phyloP scores from a whole-genome alignment of 495 filamentous ascomycete species.

The Lophiostoma macrostomum region DNA sequence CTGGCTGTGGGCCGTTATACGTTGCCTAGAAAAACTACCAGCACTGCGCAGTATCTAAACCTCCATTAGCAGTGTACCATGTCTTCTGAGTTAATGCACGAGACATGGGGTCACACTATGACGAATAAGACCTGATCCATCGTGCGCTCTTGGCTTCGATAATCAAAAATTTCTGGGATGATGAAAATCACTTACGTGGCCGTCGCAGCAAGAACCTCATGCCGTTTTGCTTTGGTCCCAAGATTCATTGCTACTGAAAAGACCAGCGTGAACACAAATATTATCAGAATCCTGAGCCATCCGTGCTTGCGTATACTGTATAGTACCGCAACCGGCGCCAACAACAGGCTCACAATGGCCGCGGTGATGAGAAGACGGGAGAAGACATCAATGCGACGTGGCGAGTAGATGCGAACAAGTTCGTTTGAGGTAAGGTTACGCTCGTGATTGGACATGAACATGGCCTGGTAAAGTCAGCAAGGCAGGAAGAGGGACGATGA shows the following conservation, averaged over 20 bases:
- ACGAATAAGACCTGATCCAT: too few species aligned
- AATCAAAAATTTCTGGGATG: too few species aligned
- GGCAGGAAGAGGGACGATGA: slow-evolving; percentile 15
- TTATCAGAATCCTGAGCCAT: slow-evolving; percentile 34
- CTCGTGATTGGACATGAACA: slow-evolving; percentile 32
- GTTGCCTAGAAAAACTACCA: slow-evolving; percentile 19
- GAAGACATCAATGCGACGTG: slow-evolving; percentile 36
- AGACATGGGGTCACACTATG: background rate
- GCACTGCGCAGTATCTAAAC: slow-evolving; percentile 14
- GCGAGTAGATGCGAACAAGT: slow-evolving; percentile 35
- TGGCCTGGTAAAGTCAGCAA: slow-evolving; percentile 3
- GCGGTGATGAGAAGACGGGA: slow-evolving; percentile 37
- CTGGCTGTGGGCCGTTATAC: too few species aligned
- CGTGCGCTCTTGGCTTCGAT: too few species aligned
- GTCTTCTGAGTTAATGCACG: background rate
- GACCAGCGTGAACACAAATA: slow-evolving; percentile 40
- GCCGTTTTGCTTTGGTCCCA: slow-evolving; percentile 42
- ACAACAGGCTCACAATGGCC: slow-evolving; percentile 32
- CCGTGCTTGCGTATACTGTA: slow-evolving; percentile 5
- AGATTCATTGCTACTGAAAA: slow-evolving; percentile 39
- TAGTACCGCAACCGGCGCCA: slow-evolving; percentile 37
- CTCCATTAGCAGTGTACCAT: too few species aligned
- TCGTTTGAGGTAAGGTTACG: slow-evolving; percentile 29
- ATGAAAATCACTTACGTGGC: slow-evolving; percentile 38
- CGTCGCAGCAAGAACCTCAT: slow-evolving; percentile 43